phyloP scores from a whole-genome alignment of 768 basidiomycete genomes.

The Podaxis sp. region DNA sequence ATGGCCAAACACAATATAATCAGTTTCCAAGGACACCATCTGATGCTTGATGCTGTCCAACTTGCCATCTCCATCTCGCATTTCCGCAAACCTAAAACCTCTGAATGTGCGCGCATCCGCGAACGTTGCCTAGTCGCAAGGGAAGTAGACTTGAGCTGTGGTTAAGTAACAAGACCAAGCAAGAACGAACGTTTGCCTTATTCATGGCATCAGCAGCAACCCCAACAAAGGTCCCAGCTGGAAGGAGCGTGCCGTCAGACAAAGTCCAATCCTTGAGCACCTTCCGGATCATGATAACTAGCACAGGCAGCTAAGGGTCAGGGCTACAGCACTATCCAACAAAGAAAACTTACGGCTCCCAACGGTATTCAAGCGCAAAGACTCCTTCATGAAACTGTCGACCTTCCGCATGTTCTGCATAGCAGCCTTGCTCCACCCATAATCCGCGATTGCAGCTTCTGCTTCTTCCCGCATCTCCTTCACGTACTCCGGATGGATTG shows the following conservation, averaged over 20 bases:
- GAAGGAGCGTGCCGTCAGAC: constrained; percentile 37
- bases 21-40: constrained; percentile 25
- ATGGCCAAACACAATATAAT: constrained; percentile 30
- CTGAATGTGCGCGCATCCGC: constrained; percentile 33
- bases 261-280: constrained; percentile 36
- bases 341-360: not conserved
- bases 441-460: constrained; percentile 28
- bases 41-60: constrained; percentile 25
- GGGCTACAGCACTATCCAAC: not conserved
- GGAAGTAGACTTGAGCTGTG: not conserved
- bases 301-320: not conserved
- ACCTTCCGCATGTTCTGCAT: constrained; percentile 39
- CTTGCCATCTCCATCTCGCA: constrained; percentile 22
- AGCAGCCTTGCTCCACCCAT: constrained; percentile 36
- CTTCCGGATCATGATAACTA: constrained; percentile 24
- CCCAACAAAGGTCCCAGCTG: constrained; percentile 31
- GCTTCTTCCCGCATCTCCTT: constrained; percentile 41
- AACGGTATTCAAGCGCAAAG: constrained; percentile 16
- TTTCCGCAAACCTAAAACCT: constrained; percentile 35
- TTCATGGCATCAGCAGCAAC: constrained; percentile 27
- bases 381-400: constrained; percentile 47
- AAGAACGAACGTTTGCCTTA: constrained; percentile 9
- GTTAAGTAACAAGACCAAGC: not conserved
- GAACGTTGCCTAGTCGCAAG: constrained; percentile 17
- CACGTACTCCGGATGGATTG: constrained; percentile 17